phyloP scores from a whole-genome alignment of 345 rosid genomes.

The Eucalyptus erythrocorys region DNA sequence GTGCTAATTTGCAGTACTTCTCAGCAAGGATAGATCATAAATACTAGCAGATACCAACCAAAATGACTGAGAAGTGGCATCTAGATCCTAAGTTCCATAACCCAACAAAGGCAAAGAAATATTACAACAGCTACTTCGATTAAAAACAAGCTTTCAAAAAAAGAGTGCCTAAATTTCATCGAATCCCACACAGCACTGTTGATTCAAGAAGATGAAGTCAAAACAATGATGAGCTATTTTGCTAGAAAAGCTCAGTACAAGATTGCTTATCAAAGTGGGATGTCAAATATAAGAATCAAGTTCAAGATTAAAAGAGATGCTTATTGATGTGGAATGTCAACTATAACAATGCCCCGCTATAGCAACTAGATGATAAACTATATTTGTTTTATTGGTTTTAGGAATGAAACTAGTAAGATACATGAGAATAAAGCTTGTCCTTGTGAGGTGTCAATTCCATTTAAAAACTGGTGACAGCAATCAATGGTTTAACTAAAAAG shows the following conservation, averaged over 20 bases:
- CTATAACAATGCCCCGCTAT: neutral
- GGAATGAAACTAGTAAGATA: neutral
- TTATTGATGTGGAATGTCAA: neutral
- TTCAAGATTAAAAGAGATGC: neutral
- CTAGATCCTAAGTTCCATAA: neutral
- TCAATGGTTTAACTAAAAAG: neutral
- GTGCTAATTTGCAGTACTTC: neutral
- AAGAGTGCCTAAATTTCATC: neutral
- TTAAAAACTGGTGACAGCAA: neutral
- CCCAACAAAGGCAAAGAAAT: neutral
- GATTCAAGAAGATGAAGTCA: neutral
- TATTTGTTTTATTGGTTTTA: neutral
- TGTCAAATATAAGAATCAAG: neutral
- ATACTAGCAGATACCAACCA: neutral
- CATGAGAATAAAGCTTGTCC: neutral
- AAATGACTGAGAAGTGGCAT: neutral
- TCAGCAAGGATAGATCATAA: neutral
- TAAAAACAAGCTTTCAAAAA: neutral
- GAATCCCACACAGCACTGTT: neutral
- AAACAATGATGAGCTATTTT: neutral
- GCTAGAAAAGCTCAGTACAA: neutral
- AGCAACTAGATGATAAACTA: neutral
- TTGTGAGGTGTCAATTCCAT: neutral
- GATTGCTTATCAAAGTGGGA: neutral
- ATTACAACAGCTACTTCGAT: neutral